phyloP scores from a whole-genome alignment of 441 rosid genomes.

The Populus trichocarpa region DNA sequence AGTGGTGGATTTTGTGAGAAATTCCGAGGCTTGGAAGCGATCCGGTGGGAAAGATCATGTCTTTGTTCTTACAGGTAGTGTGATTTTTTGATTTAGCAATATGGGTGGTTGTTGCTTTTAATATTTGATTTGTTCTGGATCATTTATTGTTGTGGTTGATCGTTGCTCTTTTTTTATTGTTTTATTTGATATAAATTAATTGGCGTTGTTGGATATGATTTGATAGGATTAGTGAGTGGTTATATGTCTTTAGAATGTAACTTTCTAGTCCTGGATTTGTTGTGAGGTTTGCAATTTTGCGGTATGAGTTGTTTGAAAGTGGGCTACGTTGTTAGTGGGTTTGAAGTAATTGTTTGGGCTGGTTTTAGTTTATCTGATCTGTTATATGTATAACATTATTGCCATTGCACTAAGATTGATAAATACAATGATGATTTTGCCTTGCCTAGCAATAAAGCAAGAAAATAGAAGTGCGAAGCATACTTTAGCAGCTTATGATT shows the following conservation, averaged over 20 bases:
- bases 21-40: conserved; percentile 66
- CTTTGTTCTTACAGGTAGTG: conserved; percentile 72
- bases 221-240: not conserved
- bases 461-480: not conserved
- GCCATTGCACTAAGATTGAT: not conserved
- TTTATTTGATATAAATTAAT: not conserved
- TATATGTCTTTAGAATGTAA: not conserved
- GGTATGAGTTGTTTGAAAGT: not conserved
- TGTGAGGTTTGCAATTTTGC: not conserved
- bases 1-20: conserved; percentile 53
- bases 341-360: not conserved
- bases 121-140: not conserved
- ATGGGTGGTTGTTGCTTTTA: not conserved
- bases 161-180: not conserved
- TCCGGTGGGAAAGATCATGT: conserved; percentile 88
- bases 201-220: not conserved
- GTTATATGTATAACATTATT: not conserved
- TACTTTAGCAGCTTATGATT: conserved; percentile 50
- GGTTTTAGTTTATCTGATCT: not conserved
- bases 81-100: not conserved
- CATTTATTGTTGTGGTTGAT: not conserved
- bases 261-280: not conserved
- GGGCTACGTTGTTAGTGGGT: not conserved
- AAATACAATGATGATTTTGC: not conserved
- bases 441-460: not conserved